A percentile compares a stretch with the other conserved stretches of the same genome.
Conservation (phyloP, 805 yeast species). For the Kazachstania taianensis region DNA sequence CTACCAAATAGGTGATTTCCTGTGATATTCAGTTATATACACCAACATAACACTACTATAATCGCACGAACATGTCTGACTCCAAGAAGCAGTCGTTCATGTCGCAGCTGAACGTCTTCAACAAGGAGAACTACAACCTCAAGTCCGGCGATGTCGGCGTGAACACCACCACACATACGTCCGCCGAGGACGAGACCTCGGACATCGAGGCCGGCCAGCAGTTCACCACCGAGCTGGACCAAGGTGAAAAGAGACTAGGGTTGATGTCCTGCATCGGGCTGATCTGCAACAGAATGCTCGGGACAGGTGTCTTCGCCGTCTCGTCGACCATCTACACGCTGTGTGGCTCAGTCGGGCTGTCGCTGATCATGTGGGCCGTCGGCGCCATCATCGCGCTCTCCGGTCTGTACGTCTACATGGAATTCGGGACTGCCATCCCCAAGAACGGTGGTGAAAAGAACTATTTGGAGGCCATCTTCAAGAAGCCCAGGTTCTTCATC, state of each 20-base stretch:
- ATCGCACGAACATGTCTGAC: constrained; percentile 9
- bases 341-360: constrained; percentile 60
- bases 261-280: constrained; percentile 52
- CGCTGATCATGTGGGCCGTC: constrained; percentile 63
- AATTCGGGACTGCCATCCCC: constrained; percentile 68
- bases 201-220: constrained; percentile 23
- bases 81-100: constrained; percentile 10
- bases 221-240: constrained; percentile 30
- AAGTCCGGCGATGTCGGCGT: background rate
- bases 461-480: constrained; percentile 62
- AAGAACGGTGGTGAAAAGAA: constrained; percentile 83
- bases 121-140: constrained; percentile 21
- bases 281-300: constrained; percentile 59
- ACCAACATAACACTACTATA: too few species aligned
- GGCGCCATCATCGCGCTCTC: constrained; percentile 61
- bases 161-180: background rate
- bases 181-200: constrained; percentile 5
- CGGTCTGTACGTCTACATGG: constrained; percentile 65
- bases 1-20: background rate
- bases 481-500: constrained; percentile 57
- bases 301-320: constrained; percentile 69
- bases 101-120: constrained; percentile 24
- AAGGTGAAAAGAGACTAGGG: constrained; percentile 38
- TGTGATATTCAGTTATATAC: background rate
- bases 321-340: constrained; percentile 45